Base-by-base conservation (phyloP, 2,329 filamentous ascomycete species). In the Daldinia eschscholtzii region DNA sequence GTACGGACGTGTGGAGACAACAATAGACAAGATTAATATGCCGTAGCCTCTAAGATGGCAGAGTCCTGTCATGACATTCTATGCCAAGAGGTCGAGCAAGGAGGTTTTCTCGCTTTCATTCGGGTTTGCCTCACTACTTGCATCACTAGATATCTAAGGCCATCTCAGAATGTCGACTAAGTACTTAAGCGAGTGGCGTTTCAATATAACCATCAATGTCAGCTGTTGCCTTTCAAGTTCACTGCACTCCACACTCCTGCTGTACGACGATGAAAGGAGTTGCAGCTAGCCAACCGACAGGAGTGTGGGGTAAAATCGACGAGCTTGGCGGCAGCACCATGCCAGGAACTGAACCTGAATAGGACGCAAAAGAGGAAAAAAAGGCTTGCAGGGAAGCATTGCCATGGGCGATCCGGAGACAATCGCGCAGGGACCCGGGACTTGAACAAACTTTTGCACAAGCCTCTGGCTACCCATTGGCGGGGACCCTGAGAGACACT, bases 161-260 rank as follows among this genome's bases (percentile, higher is more conserved):
- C 67, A 68, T 70, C 70, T 74, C 65, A 69, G 70, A 58, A 70
- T 67, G 69, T 70, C 61, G 71, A 64, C 68, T 71, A 72, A 70
- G 69, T 71, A 72, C 75, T 74, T 76, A 77, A 76, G 75, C 75
- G 75, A 77, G 70, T 70, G 73, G 74, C 73, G 73, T 72, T 65
- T 73, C 73, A 75, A 76, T 74, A 73, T 71, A 75, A 62, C 57
- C 65, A 58, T 64, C 72, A 46, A 66, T 74, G 74, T 76, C 75
- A 76, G 70, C 67, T 76, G 75, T 71, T 70, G 64, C 65, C 58
- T 64, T 64, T 61, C 64, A 58, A 70, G 70, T 72, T 73, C 72
- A 75, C 75, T 77, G 75, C 75, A 77, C 75, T 76, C 75, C 75
- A 73, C 74, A 74, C 73, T 74, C 53, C 70, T 76, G 73, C 70